Evolutionary conservation across 495 filamentous ascomycete genomes (phyloP).

Genomic region (Penicillium soppii): DNA sequence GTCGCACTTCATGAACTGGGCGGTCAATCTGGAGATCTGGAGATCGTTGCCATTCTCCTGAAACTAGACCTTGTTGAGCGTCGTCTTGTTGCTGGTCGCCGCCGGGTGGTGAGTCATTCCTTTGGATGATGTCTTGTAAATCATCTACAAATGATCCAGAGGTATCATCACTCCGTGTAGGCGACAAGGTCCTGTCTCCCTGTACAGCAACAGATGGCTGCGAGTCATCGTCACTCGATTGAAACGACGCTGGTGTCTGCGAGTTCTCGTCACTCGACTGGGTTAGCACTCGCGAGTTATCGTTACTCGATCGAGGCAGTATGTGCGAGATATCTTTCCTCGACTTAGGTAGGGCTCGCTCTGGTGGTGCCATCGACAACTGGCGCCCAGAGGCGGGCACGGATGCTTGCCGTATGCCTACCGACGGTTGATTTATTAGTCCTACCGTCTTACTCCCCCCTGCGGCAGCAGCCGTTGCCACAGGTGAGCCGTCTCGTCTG

Average conservation of each 20-base stretch:
- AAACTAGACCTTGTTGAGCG: slow-evolving; percentile 6
- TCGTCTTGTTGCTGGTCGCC: slow-evolving; percentile 12
- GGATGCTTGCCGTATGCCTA: slow-evolving; percentile 10
- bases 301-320: slow-evolving; percentile 12
- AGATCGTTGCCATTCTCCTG: slow-evolving; percentile 12
- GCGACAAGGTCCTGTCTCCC: slow-evolving; percentile 11
- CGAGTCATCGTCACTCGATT: slow-evolving; percentile 11
- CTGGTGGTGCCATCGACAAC: slow-evolving; percentile 9
- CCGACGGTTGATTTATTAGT: slow-evolving; percentile 15
- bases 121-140: slow-evolving; percentile 1
- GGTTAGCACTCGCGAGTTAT: slow-evolving; percentile 9
- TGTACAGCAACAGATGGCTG: slow-evolving; percentile 9
- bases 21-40: slow-evolving; percentile 10
- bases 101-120: slow-evolving; percentile 11
- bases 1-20: slow-evolving; percentile 7
- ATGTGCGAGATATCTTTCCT: slow-evolving; percentile 3
- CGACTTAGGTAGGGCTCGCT: not conserved
- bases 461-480: slow-evolving; percentile 17
- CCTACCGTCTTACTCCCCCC: slow-evolving; percentile 19
- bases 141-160: slow-evolving; percentile 10
- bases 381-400: slow-evolving; percentile 11
- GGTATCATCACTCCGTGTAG: slow-evolving; percentile 10
- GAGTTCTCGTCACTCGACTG: slow-evolving; percentile 6
- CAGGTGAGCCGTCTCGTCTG: slow-evolving; percentile 10
- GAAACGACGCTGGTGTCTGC: slow-evolving; percentile 3